Base-by-base conservation (phyloP, 305 asterid species). In the Striga hermonthica region DNA sequence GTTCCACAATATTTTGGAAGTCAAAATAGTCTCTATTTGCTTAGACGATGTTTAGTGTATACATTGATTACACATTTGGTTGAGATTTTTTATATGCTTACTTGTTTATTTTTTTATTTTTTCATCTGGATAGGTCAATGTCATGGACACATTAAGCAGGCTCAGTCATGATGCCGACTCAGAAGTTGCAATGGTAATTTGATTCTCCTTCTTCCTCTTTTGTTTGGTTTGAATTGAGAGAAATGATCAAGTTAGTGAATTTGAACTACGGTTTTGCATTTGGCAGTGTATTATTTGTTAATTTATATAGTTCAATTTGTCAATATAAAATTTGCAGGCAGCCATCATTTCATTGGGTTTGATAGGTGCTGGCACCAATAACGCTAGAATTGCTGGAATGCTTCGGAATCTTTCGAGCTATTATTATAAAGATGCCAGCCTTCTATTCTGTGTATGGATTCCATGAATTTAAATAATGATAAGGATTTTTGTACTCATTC, bases 311-410 rank as follows among this genome's bases (percentile, higher is more conserved):
- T 77, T 14, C 37, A 7, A 57, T 35, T 57, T 63, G 70, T 22
- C 31, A 22, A 57, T 35, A 55, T 63, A 69, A 50, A 49, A 74
- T 35, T 7, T 57, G 65, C 80, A 93, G 98, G 91, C 96, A 66
- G 96, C 96, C 61, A 87, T 86, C 54, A 69, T 93, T 47, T 81
- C 99, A 3, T 76, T 93, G 85, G 99, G 99, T 49, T 76, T 93
- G 82, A 93, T 90, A 67, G 98, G 99, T 57, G 96, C 96, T 57
- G 99, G 99, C 74, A 93, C 99, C 70, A 93, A 93, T 80, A 93
- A 93, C 67, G 99, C 97, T 8, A 86, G 97, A 78, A 93, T 93
- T 73, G 96, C 96, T 74, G 97, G 96, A 78, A 93, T 93, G 96
- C 96, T 93, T 73, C 91, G 95, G 9, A 93, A 88, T 72, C 83